Evolutionary conservation across 176 grass and related monocot genomes (phyloP).

Genomic region (Oryza australiensis): DNA sequence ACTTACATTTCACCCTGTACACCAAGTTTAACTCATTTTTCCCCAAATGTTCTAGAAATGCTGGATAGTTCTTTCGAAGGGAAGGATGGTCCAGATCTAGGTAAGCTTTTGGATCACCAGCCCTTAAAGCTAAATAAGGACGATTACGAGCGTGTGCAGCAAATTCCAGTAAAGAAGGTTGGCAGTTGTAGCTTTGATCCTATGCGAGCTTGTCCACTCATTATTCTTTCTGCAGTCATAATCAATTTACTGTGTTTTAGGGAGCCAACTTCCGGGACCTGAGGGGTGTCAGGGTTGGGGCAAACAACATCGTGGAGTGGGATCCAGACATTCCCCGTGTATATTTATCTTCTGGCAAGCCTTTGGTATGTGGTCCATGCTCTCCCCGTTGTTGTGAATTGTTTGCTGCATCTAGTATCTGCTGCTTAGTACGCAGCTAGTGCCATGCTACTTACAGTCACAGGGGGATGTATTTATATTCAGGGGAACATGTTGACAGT

Average conservation of each 20-base stretch:
- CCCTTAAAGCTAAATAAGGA: constrained; percentile 64
- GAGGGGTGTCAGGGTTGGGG: constrained; percentile 61
- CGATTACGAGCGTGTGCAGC: constrained; percentile 54
- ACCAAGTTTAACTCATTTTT: not conserved
- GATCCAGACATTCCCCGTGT: constrained; percentile 46
- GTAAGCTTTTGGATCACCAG: constrained; percentile 69
- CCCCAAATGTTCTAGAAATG: constrained; percentile 43
- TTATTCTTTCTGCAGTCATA: not conserved
- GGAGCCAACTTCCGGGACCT: constrained; percentile 89
- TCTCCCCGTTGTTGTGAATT: not conserved
- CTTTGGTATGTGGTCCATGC: constrained; percentile 49
- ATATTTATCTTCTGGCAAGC: constrained; percentile 65
- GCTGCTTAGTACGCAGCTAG: too few relatives aligned
- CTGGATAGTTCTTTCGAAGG: constrained; percentile 50
- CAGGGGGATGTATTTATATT: too few relatives aligned
- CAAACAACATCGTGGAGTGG: constrained; percentile 59
- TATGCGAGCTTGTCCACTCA: not conserved
- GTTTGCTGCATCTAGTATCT: not conserved
- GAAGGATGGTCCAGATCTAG: constrained; percentile 18
- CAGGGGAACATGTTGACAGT: too few relatives aligned
- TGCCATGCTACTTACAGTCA: too few relatives aligned
- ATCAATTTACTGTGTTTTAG: constrained; percentile 32
- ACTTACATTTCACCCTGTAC: not conserved
- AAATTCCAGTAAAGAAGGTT: constrained; percentile 77
- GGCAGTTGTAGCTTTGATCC: not conserved